phyloP scores from a whole-genome alignment of 257 asterid genomes.

The Mitragyna speciosa region DNA sequence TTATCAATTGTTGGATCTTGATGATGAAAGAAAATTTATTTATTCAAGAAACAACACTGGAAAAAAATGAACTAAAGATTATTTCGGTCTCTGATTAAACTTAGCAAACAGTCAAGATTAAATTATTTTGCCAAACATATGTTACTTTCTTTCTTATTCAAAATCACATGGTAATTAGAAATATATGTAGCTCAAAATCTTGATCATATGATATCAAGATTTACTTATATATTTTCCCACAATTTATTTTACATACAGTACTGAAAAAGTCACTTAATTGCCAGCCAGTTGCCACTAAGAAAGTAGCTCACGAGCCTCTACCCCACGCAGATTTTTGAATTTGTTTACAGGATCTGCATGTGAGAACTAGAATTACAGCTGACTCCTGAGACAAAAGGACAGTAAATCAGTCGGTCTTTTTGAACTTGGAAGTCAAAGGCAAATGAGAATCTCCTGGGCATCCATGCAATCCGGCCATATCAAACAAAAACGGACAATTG shows the following conservation, averaged over 20 bases:
- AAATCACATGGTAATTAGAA: not conserved
- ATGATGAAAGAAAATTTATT: not conserved
- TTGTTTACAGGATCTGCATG: slow-evolving; percentile 4
- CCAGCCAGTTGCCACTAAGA: not conserved
- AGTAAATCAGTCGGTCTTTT: not conserved
- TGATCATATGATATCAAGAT: too few relatives aligned
- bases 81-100: not conserved
- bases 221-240: not conserved
- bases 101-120: not conserved
- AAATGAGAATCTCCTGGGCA: not conserved
- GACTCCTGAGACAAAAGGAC: not conserved
- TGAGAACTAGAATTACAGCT: not conserved
- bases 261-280: not conserved
- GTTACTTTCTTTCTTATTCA: not conserved
- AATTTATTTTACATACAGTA: not conserved
- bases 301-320: not conserved
- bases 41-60: not conserved
- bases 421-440: not conserved
- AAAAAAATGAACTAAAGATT: not conserved
- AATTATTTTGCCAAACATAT: too few relatives aligned
- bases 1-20: too few relatives aligned
- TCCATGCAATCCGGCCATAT: not conserved
- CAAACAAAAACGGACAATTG: not conserved
- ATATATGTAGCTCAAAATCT: not conserved
- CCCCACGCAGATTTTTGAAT: not conserved